Conservation (phyloP, 345 rosid genomes). For the Litchi chinensis region DNA sequence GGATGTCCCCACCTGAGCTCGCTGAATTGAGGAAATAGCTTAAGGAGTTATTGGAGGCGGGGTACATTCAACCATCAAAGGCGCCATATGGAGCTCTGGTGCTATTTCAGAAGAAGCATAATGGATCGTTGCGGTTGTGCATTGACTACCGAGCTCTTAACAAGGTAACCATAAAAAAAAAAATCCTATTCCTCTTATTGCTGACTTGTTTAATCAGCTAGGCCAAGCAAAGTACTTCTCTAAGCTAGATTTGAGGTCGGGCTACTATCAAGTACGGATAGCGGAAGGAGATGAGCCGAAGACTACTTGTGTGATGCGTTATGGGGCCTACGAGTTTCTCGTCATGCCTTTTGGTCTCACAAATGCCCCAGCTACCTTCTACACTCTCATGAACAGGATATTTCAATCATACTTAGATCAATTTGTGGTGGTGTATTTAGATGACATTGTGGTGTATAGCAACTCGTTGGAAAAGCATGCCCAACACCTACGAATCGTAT, state of each 20-base stretch:
- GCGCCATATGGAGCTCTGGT: not conserved
- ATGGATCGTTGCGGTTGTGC: not conserved
- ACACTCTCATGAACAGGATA: not conserved
- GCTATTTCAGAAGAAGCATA: not conserved
- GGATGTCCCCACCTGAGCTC: no score
- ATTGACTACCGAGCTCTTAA: not conserved
- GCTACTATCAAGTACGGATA: not conserved
- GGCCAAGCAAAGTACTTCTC: not conserved
- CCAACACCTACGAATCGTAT: not conserved
- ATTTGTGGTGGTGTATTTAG: not conserved
- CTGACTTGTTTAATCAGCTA: not conserved
- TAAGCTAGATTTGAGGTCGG: not conserved
- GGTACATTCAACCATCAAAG: not conserved
- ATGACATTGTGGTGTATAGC: conserved; percentile 1
- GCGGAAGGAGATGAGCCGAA: not conserved
- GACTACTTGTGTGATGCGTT: not conserved
- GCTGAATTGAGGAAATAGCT: no score
- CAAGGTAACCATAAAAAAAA: not conserved
- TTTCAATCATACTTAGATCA: not conserved
- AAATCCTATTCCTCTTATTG: not conserved
- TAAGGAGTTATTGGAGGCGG: no score
- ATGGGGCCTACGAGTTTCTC: not conserved
- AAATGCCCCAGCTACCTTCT: not conserved
- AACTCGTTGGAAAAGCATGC: not conserved
- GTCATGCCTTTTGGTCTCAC: conserved; percentile 7